Conservation (phyloP, 768 basidiomycete species). For the Tephrocybe sp. region DNA sequence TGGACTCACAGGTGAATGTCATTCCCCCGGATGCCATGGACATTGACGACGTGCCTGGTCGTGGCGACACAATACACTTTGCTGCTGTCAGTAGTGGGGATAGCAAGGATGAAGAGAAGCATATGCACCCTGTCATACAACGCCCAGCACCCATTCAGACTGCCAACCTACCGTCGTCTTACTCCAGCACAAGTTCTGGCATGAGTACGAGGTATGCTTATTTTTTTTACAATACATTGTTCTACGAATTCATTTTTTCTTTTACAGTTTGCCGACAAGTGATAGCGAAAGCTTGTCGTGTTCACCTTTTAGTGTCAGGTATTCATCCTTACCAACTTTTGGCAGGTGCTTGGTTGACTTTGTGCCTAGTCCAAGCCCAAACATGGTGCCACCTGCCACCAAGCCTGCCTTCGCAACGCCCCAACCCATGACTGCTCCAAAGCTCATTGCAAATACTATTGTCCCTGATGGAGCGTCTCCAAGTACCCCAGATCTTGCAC, state of each 20-base stretch:
- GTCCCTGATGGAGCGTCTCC: not conserved
- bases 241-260: not conserved
- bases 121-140: constrained; percentile 58
- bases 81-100: constrained; percentile 25
- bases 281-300: constrained; percentile 2
- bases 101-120: constrained; percentile 32
- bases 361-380: not conserved
- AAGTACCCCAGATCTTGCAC: constrained; percentile 13
- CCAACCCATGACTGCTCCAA: not conserved
- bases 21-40: constrained; percentile 21
- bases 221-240: not conserved
- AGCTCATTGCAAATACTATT: not conserved
- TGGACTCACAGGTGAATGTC: constrained; percentile 23
- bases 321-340: not conserved
- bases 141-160: constrained; percentile 26
- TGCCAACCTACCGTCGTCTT: constrained; percentile 11
- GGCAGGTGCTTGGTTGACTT: not conserved
- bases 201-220: constrained; percentile 12
- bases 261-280: constrained; percentile 5
- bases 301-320: constrained; percentile 2
- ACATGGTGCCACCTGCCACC: not conserved
- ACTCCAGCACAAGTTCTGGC: not conserved
- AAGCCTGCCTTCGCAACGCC: not conserved
- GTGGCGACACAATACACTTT: constrained; percentile 9
- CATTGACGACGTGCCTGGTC: constrained; percentile 6